Base-by-base conservation (phyloP, 192 early-diverging fungal species). In the Phlyctochytrium planicorne region DNA sequence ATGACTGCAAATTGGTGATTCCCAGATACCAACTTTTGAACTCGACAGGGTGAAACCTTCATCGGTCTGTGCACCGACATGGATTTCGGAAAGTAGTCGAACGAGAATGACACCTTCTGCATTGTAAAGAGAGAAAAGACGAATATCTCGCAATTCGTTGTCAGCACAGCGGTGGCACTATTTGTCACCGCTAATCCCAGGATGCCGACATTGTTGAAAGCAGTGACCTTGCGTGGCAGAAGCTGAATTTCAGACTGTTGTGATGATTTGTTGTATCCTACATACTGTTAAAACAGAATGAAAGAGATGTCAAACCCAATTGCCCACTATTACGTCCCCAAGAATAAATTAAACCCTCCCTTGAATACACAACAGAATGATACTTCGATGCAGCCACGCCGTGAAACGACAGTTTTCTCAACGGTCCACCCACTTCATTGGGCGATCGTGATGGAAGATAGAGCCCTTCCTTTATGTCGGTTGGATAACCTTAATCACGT, bases 291-390 rank as follows among this genome's bases (percentile, higher is more conserved):
- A n/a, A n/a, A n/a, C n/a, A n/a, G n/a, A n/a, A n/a, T n/a, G n/a
- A n/a, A n/a, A n/a, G n/a, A n/a, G n/a, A n/a, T n/a, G n/a, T 53
- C 29, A 12, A 72, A 62, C 89, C 91, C 17, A 93, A 68, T 69
- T 92, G 91, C 2, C 91, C 91, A 59, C 83, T 80, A 65, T 90
- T 90, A 30, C 81, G 70, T 1, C 84, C 84, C 91, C 91, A 88
- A 70, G 88, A 55, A 81, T 89, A 80, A 62, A 92, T 24, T 72
- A 72, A 30, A 70, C 89, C 67, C 0, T 71, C 75, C 24, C 75
- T 64, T n/a, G 87, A 86, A 60, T 87, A 84, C 0, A 84, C 83
- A 12, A 78, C 85, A 0, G 90, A 78, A 64, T 93, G 91, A 64
- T 85, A 84, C 59, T 77, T 82, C 0, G 88, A 88, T 2, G 89